Conservation (phyloP, 805 yeast genomes). For the Kodamaea lidongshanica region DNA sequence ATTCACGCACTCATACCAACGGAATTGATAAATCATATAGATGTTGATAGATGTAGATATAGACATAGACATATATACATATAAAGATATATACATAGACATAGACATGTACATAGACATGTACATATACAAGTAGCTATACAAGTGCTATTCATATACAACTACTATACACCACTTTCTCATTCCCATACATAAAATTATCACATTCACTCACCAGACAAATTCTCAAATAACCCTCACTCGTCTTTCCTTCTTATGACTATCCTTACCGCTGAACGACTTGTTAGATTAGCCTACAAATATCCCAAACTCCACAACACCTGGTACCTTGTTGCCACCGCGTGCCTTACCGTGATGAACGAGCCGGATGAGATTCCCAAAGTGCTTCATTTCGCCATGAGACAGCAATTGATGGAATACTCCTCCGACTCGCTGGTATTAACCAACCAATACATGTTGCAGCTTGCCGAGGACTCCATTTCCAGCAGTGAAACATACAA, state of each 20-base stretch:
- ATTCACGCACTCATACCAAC: too few species aligned
- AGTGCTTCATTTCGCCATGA: constrained; percentile 62
- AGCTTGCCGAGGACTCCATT: constrained; percentile 36
- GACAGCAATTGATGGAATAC: constrained; percentile 37
- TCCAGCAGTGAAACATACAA: constrained; percentile 31
- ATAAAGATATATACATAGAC: too few species aligned
- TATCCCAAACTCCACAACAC: constrained; percentile 49
- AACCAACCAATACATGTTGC: constrained; percentile 28
- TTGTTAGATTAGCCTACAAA: constrained; percentile 45
- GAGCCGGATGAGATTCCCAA: constrained; percentile 75
- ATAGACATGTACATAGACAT: neutral
- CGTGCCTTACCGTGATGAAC: constrained; percentile 75
- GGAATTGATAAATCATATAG: too few species aligned
- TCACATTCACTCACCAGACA: constrained; percentile 1
- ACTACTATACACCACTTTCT: neutral
- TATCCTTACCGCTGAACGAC: constrained; percentile 46
- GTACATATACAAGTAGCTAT: neutral
- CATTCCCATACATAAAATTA: neutral
- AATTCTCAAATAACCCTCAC: too few species aligned
- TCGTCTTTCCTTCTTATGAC: too few species aligned
- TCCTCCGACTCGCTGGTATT: constrained; percentile 21
- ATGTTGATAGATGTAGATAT: too few species aligned
- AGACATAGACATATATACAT: too few species aligned
- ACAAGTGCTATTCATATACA: neutral
- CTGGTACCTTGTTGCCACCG: constrained; percentile 80